These are phyloP conservation scores for Pseudoscleropodium purum DNA, from an alignment of 225 moss, liverwort and hornwort species.

Conservation along the genomic window DNA sequence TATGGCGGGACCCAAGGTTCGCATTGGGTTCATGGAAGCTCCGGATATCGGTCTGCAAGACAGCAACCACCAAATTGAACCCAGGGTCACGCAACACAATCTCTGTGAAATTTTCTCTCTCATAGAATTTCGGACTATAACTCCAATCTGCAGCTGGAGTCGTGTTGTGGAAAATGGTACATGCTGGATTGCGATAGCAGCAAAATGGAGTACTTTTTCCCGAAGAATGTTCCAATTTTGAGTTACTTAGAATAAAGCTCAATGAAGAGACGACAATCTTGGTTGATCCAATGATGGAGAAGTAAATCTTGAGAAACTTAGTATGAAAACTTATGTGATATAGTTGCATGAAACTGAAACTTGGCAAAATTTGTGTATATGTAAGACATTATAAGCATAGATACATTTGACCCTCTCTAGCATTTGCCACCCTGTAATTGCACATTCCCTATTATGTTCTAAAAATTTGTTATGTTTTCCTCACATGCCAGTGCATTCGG, in stretches of 20 bases:
- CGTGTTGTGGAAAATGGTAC: not conserved
- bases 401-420: not conserved
- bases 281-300: not conserved
- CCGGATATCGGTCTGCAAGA: conserved; percentile 28
- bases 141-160: not conserved
- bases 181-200: not conserved
- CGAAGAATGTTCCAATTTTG: not conserved
- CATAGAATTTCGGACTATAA: not conserved
- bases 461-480: not conserved
- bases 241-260: not conserved
- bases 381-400: not conserved
- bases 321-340: not conserved
- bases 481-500: not conserved
- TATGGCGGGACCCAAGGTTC: conserved; percentile 36
- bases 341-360: not conserved
- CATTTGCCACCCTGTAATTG: not conserved
- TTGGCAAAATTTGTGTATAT: not conserved
- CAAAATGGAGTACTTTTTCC: not conserved
- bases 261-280: not conserved
- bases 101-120: not conserved
- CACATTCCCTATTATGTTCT: too few relatives aligned
- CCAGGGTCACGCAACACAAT: not conserved
- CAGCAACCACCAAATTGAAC: not conserved
- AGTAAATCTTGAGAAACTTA: not conserved
- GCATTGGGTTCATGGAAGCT: conserved; percentile 47